Conservation (phyloP, 2,329 filamentous ascomycete species). For the Penicillium verrucosum region DNA sequence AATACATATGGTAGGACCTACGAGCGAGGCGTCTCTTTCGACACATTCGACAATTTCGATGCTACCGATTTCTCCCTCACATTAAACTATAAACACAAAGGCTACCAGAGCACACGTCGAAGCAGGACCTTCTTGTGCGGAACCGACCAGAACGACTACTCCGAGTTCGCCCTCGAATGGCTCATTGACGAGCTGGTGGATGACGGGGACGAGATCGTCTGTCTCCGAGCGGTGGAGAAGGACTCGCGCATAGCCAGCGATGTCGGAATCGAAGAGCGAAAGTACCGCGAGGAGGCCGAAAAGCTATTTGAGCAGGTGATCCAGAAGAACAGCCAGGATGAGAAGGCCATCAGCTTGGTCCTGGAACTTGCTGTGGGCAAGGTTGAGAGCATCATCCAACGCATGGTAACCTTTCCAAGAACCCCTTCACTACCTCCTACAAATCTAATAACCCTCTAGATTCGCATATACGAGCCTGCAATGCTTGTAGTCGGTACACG, state of each 20-base stretch:
- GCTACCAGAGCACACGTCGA: conserved; percentile 74
- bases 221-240: conserved; percentile 81
- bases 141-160: conserved; percentile 87
- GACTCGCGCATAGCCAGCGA: conserved; percentile 67
- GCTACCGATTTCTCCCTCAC: conserved; percentile 73
- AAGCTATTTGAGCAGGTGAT: conserved; percentile 72
- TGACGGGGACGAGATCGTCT: conserved; percentile 90
- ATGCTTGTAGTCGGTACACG: conserved; percentile 88
- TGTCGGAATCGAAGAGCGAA: conserved; percentile 59
- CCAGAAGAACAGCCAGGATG: conserved; percentile 72
- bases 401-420: conserved; percentile 61
- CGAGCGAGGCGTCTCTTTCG: conserved; percentile 67
- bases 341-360: conserved; percentile 76
- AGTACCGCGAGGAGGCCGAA: conserved; percentile 73
- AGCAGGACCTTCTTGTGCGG: conserved; percentile 89
- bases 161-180: conserved; percentile 89
- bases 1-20: conserved; percentile 51
- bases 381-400: conserved; percentile 84
- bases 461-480: conserved; percentile 85
- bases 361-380: conserved; percentile 87
- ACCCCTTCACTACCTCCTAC: neutral
- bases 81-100: conserved; percentile 78
- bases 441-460: conserved; percentile 51
- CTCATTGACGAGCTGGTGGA: conserved; percentile 87
- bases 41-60: conserved; percentile 67